These are phyloP conservation scores for Allantophomopsis cytisporea DNA, from an alignment of 2,329 filamentous ascomycete species.

Conservation along the genomic window DNA sequence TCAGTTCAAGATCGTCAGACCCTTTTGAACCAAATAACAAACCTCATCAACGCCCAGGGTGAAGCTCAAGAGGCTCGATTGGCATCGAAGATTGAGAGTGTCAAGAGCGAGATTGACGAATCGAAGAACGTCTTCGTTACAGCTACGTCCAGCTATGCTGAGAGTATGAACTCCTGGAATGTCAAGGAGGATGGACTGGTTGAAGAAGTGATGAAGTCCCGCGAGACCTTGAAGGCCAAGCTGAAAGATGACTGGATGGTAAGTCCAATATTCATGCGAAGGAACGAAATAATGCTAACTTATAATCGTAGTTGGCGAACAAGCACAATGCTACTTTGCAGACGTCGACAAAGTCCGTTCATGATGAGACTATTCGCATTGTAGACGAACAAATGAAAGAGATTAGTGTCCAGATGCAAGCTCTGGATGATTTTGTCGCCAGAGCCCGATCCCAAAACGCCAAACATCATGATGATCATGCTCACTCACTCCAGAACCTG, in stretches of 20 bases:
- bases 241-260: slow-evolving; percentile 80
- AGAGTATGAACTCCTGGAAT: slow-evolving; percentile 64
- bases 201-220: slow-evolving; percentile 56
- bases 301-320: slow-evolving; percentile 44
- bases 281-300: slow-evolving; percentile 11
- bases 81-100: slow-evolving; percentile 41
- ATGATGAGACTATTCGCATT: slow-evolving; percentile 79
- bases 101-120: slow-evolving; percentile 51
- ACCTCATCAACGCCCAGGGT: slow-evolving; percentile 62
- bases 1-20: slow-evolving; percentile 61
- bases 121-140: slow-evolving; percentile 53
- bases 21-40: slow-evolving; percentile 63
- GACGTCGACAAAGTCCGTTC: slow-evolving; percentile 70
- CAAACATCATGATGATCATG: slow-evolving; percentile 58
- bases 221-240: slow-evolving; percentile 66
- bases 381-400: slow-evolving; percentile 82
- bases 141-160: slow-evolving; percentile 50
- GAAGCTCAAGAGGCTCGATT: slow-evolving; percentile 62
- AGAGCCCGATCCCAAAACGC: slow-evolving; percentile 72
- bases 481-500: slow-evolving; percentile 50
- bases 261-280: slow-evolving; percentile 22
- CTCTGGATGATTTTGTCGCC: slow-evolving; percentile 80
- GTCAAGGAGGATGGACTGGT: slow-evolving; percentile 55
- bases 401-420: slow-evolving; percentile 77
- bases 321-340: slow-evolving; percentile 76